Percentiles rank a stretch among this genome's conserved stretches.
Evolutionary conservation across 257 asterid genomes (phyloP).

Genomic region (Voacanga thouarsii): DNA sequence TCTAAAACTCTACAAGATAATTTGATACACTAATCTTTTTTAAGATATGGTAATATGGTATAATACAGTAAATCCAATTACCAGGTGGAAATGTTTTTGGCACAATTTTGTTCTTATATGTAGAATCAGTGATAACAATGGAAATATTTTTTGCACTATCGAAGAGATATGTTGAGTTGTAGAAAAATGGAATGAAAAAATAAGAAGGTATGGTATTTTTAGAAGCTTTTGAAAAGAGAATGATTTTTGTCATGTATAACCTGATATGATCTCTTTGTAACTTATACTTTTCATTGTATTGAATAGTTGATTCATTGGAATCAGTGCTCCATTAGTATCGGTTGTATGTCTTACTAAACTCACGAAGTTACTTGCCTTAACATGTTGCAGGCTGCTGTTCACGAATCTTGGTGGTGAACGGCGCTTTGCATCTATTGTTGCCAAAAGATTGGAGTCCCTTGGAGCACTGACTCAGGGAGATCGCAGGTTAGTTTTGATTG

Average conservation of each 20-base stretch:
- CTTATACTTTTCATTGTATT: not conserved
- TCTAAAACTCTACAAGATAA: not conserved
- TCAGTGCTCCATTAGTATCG: not conserved
- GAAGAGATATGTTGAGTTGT: no score
- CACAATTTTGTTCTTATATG: not conserved
- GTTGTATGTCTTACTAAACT: not conserved
- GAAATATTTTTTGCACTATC: not conserved
- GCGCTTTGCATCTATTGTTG: conserved; percentile 96
- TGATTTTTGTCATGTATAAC: not conserved
- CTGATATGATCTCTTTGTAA: not conserved
- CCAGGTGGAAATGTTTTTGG: not conserved
- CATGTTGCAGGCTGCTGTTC: conserved; percentile 64
- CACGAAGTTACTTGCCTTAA: not conserved
- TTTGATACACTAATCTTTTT: not conserved
- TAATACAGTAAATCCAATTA: not conserved
- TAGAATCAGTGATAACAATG: not conserved
- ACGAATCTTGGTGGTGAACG: conserved; percentile 99
- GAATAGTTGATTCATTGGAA: not conserved
- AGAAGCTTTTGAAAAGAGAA: not conserved
- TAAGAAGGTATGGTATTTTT: no score
- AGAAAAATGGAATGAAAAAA: no score
- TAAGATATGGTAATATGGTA: not conserved
- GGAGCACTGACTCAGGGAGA: conserved; percentile 99
- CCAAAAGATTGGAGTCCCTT: conserved; percentile 93
- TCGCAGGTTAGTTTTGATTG: conserved; percentile 57